Percentiles rank a stretch among this genome's conserved stretches.
Conservation (phyloP, 1,284 basidiomycete species). For the Cutaneotrichosporon dermatis region DNA sequence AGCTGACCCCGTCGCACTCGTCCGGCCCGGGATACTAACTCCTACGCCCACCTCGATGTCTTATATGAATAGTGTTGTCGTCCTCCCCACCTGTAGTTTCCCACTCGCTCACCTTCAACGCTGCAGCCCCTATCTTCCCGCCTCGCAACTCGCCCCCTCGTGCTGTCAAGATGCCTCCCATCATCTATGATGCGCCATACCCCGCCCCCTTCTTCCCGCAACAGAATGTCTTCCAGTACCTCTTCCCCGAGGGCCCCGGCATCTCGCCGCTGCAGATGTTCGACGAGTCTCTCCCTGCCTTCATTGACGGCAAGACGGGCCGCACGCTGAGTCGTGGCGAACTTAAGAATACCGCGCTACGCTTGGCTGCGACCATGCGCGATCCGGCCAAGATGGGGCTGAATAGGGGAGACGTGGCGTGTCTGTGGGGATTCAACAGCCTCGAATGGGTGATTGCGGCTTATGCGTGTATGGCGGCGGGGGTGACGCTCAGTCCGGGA, state of each 20-base stretch:
- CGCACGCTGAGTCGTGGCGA: conserved; percentile 57
- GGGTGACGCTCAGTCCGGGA: conserved; percentile 34
- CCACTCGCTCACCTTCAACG: too few relatives aligned
- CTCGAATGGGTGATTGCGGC: conserved; percentile 61
- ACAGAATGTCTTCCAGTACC: conserved; percentile 10
- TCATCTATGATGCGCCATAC: conserved; percentile 14
- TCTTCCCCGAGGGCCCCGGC: conserved; percentile 11
- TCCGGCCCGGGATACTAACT: too few relatives aligned
- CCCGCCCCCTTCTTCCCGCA: conserved; percentile 11
- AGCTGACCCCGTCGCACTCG: too few relatives aligned
- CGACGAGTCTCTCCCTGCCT: conserved; percentile 53
- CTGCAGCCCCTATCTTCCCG: too few relatives aligned
- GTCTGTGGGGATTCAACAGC: conserved; percentile 54
- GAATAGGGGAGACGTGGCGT: conserved; percentile 32
- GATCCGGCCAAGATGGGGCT: conserved; percentile 37
- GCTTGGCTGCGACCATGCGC: conserved; percentile 54
- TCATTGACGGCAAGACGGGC: conserved; percentile 63
- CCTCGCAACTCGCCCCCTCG: too few relatives aligned
- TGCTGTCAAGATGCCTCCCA: not conserved
- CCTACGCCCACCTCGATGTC: too few relatives aligned
- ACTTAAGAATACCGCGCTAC: conserved; percentile 56
- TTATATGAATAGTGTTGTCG: too few relatives aligned
- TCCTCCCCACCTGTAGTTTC: too few relatives aligned
- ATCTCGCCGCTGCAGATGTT: not conserved
- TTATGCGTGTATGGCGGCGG: conserved; percentile 53